Evolutionary conservation across 257 asterid genomes (phyloP).

Genomic region (Lycium barbarum): DNA sequence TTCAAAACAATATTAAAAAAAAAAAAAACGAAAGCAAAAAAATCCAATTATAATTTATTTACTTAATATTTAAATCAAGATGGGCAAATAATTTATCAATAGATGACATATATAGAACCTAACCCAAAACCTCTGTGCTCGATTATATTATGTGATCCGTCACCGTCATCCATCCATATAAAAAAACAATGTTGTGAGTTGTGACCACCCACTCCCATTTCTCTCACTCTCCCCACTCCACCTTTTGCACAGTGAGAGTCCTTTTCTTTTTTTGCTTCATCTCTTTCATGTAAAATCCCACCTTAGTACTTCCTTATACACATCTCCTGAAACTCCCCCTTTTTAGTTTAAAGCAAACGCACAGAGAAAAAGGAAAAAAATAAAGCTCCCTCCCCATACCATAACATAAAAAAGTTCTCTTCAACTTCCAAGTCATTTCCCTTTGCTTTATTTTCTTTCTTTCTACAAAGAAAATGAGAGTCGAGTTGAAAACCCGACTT

Average conservation of each 20-base stretch:
- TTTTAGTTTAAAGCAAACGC: neutral
- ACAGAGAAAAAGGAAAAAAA: neutral
- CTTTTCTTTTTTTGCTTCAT: neutral
- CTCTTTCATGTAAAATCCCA: constrained; percentile 16
- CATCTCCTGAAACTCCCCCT: constrained; percentile 20
- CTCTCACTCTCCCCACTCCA: constrained; percentile 22
- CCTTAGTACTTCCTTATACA: neutral
- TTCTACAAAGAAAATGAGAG: constrained; percentile 23
- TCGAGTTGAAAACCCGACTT: constrained; percentile 7
- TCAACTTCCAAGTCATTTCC: constrained; percentile 1
- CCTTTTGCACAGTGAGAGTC: neutral
- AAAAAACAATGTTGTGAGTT: constrained; percentile 16
- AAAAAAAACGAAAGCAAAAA: too few relatives aligned
- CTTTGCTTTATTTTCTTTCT: neutral
- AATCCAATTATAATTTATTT: too few relatives aligned
- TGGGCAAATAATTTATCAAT: neutral
- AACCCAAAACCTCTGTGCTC: neutral
- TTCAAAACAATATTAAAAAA: too few relatives aligned
- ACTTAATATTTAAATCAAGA: too few relatives aligned
- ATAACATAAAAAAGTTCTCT: neutral
- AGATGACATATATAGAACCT: neutral
- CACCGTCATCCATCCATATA: too few relatives aligned
- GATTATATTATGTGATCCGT: neutral
- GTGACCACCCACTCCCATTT: neutral
- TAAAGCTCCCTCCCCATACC: neutral